phyloP scores from a whole-genome alignment of 306 rosid genomes.

The Abrus precatorius region DNA sequence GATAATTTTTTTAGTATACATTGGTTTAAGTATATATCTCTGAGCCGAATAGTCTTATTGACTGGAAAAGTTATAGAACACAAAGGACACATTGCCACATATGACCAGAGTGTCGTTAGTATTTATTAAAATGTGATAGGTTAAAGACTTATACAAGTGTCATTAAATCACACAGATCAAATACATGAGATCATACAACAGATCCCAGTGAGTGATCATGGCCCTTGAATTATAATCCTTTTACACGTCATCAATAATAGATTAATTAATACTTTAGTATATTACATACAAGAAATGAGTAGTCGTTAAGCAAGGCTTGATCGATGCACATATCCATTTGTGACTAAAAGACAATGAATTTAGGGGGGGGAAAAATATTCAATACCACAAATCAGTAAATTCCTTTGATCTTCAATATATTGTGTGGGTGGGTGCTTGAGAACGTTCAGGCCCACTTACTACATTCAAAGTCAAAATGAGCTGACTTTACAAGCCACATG shows the following conservation, averaged over 20 bases:
- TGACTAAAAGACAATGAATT: conserved; percentile 39
- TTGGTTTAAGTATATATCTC: too few relatives aligned
- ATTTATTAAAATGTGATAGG: too few relatives aligned
- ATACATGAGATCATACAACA: too few relatives aligned
- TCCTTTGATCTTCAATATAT: conserved; percentile 16
- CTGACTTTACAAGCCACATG: conserved; percentile 51
- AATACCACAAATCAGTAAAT: conserved; percentile 25
- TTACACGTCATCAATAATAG: conserved; percentile 23
- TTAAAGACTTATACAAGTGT: too few relatives aligned
- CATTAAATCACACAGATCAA: too few relatives aligned
- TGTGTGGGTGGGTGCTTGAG: conserved; percentile 13
- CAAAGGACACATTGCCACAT: too few relatives aligned
- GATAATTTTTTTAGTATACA: too few relatives aligned
- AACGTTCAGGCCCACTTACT: conserved; percentile 48
- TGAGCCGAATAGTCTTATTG: too few relatives aligned
- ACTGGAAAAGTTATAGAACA: too few relatives aligned
- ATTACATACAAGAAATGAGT: conserved; percentile 8
- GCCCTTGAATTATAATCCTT: conserved; percentile 26
- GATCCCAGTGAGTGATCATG: neutral
- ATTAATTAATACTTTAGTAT: conserved; percentile 16
- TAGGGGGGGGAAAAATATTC: neutral
- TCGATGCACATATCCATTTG: neutral
- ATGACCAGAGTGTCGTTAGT: too few relatives aligned
- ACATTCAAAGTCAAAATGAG: conserved; percentile 62
- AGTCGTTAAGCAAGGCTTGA: conserved; percentile 29